Percentiles rank a stretch among this genome's conserved stretches.
These are phyloP conservation scores for Calonectria naviculata DNA, from an alignment of 2,329 filamentous ascomycete species.

Conservation along the genomic window DNA sequence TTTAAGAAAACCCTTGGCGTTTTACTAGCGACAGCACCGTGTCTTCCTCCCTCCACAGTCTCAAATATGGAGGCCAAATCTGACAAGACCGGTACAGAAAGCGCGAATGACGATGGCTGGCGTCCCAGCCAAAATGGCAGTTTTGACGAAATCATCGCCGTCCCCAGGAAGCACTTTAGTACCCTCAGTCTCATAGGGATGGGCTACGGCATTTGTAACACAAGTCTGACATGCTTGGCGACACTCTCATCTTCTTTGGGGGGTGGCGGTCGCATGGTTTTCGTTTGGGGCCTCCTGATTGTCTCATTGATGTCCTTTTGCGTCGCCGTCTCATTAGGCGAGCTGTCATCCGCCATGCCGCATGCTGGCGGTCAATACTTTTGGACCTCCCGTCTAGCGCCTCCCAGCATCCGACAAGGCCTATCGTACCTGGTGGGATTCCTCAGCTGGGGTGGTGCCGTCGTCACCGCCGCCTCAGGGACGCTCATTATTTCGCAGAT, in stretches of 20 bases:
- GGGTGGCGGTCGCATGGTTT: neutral
- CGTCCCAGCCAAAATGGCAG: neutral
- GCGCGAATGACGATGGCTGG: neutral
- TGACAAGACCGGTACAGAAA: neutral
- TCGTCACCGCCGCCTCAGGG: neutral
- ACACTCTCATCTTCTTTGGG: neutral
- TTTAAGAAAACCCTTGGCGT: neutral
- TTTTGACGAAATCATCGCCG: neutral
- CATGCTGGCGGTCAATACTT: slow-evolving; percentile 9
- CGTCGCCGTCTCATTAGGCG: neutral
- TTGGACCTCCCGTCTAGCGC: neutral
- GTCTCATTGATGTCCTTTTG: neutral
- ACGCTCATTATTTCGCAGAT: neutral
- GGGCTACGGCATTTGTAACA: neutral
- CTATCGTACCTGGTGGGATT: slow-evolving; percentile 1
- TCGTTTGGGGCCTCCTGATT: slow-evolving; percentile 3
- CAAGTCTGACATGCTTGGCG: neutral
- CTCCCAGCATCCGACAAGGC: neutral
- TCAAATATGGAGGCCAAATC: neutral
- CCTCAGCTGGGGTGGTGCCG: neutral
- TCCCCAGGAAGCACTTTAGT: neutral
- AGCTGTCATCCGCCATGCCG: slow-evolving; percentile 7
- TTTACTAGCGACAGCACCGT: neutral
- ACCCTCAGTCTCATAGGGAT: neutral
- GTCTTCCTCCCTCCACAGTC: neutral